A percentile compares a stretch with the other conserved stretches of the same genome.
phyloP scores from a whole-genome alignment of 306 rosid genomes.

The Quercus agrifolia region DNA sequence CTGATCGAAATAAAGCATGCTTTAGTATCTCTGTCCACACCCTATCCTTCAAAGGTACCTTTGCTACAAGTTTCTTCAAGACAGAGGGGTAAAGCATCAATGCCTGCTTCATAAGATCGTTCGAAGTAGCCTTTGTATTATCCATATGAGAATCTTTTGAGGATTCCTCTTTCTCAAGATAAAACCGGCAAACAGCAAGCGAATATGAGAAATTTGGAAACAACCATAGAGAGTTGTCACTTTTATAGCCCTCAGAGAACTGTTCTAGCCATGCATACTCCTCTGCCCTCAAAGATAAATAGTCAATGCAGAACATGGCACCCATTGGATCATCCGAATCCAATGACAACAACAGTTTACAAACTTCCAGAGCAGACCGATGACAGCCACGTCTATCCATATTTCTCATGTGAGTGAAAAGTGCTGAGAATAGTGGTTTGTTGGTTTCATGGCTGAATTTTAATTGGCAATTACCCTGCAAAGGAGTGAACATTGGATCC shows the following conservation, averaged over 20 bases:
- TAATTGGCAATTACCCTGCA: constrained; percentile 87
- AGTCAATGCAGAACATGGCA: constrained; percentile 84
- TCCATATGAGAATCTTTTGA: constrained; percentile 29
- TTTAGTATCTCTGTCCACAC: constrained; percentile 61
- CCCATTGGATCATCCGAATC: constrained; percentile 96
- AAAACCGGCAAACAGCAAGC: constrained; percentile 78
- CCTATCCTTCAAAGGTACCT: constrained; percentile 89
- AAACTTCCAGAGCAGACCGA: constrained; percentile 95
- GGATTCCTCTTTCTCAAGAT: constrained; percentile 59
- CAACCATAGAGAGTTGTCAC: constrained; percentile 85
- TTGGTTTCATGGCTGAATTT: constrained; percentile 70
- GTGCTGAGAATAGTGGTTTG: constrained; percentile 67
- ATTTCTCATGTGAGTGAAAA: constrained; percentile 86
- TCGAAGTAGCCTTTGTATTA: constrained; percentile 54
- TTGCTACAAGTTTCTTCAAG: constrained; percentile 67
- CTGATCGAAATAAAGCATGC: constrained; percentile 63
- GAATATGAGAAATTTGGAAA: constrained; percentile 90
- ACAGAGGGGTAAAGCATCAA: constrained; percentile 94
- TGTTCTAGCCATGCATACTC: constrained; percentile 90
- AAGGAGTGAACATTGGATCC: constrained; percentile 81
- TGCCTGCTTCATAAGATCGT: constrained; percentile 94
- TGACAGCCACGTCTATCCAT: constrained; percentile 95
- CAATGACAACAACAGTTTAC: constrained; percentile 83
- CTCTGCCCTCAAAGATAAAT: constrained; percentile 81
- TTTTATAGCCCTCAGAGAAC: constrained; percentile 76